Percentiles rank a stretch among this genome's conserved stretches.
Conservation (phyloP, 768 basidiomycete species). For the Lentinus tigrinus region DNA sequence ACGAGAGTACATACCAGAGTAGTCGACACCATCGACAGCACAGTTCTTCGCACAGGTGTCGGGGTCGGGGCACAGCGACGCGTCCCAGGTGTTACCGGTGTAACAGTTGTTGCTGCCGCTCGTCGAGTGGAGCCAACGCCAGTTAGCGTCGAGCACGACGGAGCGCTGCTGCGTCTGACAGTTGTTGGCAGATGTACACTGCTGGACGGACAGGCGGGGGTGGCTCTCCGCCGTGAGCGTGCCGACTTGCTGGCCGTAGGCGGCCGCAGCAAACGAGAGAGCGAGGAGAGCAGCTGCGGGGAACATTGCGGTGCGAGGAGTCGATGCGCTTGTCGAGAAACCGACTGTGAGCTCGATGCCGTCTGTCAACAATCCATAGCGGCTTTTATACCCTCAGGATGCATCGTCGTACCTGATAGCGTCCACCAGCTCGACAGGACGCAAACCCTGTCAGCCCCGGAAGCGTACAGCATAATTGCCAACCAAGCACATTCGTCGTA, state of each 20-base stretch:
- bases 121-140: slow-evolving; percentile 40
- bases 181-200: slow-evolving; percentile 43
- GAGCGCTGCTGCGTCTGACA: slow-evolving; percentile 31
- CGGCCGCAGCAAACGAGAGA: slow-evolving; percentile 34
- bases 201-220: slow-evolving; percentile 44
- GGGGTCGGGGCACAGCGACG: slow-evolving; percentile 48
- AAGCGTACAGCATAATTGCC: background rate
- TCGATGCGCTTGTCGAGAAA: slow-evolving; percentile 15
- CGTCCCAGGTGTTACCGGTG: slow-evolving; percentile 58
- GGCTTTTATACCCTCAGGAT: slow-evolving; percentile 3
- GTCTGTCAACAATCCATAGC: background rate
- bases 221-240: slow-evolving; percentile 47
- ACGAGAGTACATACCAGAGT: slow-evolving; percentile 18
- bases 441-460: background rate
- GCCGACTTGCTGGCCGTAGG: slow-evolving; percentile 49
- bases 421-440: background rate
- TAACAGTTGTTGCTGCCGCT: slow-evolving; percentile 44
- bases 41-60: slow-evolving; percentile 43
- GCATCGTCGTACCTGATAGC: background rate
- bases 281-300: slow-evolving; percentile 28
- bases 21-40: slow-evolving; percentile 36
- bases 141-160: slow-evolving; percentile 47
- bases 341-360: slow-evolving; percentile 15
- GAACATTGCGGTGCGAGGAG: slow-evolving; percentile 26
- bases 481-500: background rate